These are phyloP conservation scores for Ophiocordyceps australis DNA, from an alignment of 2,329 filamentous ascomycete genomes.

Conservation along the genomic window DNA sequence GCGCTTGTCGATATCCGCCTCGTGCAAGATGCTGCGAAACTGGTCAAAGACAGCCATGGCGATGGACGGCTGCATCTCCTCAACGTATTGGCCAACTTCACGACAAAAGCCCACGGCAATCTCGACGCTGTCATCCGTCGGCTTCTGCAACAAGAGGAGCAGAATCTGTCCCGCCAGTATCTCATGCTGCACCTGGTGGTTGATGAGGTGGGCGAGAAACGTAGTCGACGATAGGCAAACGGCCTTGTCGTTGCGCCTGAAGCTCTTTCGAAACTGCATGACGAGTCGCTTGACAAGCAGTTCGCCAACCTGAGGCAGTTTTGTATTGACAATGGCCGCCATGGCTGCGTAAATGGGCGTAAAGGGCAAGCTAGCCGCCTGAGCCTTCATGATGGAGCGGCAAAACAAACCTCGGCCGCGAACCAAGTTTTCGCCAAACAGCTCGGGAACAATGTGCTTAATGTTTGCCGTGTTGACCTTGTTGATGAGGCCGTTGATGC, in stretches of 20 bases:
- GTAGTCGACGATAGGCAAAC: conserved; percentile 87
- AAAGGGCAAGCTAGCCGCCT: conserved; percentile 87
- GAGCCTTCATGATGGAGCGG: conserved; percentile 94
- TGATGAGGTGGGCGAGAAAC: conserved; percentile 88
- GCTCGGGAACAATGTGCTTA: conserved; percentile 88
- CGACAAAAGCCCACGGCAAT: conserved; percentile 88
- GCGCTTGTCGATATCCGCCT: conserved; percentile 91
- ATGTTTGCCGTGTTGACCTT: conserved; percentile 98
- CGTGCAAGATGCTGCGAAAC: conserved; percentile 86
- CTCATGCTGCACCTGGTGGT: conserved; percentile 90
- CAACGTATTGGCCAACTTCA: conserved; percentile 84
- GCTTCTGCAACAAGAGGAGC: conserved; percentile 80
- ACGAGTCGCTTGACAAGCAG: conserved; percentile 71
- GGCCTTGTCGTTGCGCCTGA: conserved; percentile 91
- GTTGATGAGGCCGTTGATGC: conserved; percentile 96
- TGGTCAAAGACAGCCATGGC: conserved; percentile 87
- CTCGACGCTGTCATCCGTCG: conserved; percentile 93
- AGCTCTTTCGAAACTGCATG: conserved; percentile 87
- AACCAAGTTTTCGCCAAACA: conserved; percentile 88
- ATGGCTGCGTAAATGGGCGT: conserved; percentile 93
- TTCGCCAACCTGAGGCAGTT: conserved; percentile 87
- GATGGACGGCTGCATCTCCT: conserved; percentile 86
- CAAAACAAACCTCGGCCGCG: conserved; percentile 86
- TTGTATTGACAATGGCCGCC: conserved; percentile 93
- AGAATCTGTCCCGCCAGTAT: conserved; percentile 86